Percentiles rank a stretch among this genome's conserved stretches.
Conservation (phyloP, 495 filamentous ascomycete species). For the Penicillium cataractarum region DNA sequence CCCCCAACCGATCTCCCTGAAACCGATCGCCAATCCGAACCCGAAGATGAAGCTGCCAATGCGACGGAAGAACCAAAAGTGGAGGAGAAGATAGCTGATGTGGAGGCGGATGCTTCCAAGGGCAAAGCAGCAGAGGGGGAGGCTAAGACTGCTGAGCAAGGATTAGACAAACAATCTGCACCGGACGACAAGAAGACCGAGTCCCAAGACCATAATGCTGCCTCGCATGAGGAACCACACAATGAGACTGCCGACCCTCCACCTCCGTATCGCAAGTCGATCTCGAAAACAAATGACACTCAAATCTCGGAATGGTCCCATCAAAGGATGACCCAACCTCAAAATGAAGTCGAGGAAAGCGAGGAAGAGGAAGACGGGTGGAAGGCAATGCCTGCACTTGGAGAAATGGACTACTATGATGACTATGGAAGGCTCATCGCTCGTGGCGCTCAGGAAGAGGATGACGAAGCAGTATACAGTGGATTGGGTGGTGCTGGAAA, state of each 20-base stretch:
- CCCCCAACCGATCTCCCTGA: slow-evolving; percentile 23
- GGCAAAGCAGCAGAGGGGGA: not conserved
- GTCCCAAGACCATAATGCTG: not conserved
- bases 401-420: slow-evolving; percentile 91
- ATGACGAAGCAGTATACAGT: slow-evolving; percentile 71
- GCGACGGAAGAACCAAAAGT: slow-evolving; percentile 3
- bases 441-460: slow-evolving; percentile 69
- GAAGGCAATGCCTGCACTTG: slow-evolving; percentile 93
- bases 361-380: slow-evolving; percentile 61
- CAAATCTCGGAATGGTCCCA: slow-evolving; percentile 87
- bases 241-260: slow-evolving; percentile 7
- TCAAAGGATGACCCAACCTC: slow-evolving; percentile 70
- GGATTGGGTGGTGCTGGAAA: slow-evolving; percentile 85
- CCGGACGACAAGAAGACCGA: slow-evolving; percentile 11
- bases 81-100: slow-evolving; percentile 13
- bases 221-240: slow-evolving; percentile 20
- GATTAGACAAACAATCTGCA: slow-evolving; percentile 1
- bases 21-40: slow-evolving; percentile 29
- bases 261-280: slow-evolving; percentile 20
- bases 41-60: slow-evolving; percentile 15
- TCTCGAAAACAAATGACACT: slow-evolving; percentile 24
- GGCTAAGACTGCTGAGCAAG: slow-evolving; percentile 7
- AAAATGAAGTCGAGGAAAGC: slow-evolving; percentile 46
- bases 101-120: not conserved
- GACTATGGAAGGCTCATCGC: slow-evolving; percentile 89